Evolutionary conservation across 306 rosid species (phyloP), one percentile per base, ranked within the genome.

Genomic region (Cyclanthera cordifolia): DNA sequence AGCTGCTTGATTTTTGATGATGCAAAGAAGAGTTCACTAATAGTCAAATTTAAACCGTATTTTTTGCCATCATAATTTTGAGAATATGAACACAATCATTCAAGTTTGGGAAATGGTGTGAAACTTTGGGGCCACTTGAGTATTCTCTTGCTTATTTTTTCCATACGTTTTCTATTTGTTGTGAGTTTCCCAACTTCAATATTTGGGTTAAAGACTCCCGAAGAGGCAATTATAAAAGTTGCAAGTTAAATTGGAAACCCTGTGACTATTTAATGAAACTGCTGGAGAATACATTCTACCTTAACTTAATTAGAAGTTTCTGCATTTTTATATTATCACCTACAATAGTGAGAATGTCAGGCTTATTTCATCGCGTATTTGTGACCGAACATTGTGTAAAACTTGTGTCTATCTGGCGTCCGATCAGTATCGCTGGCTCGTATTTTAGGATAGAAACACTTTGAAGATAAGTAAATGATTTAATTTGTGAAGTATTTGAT

Each of bases 21-120:
- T 34, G 41, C 41, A 1, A 5, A 34, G 41, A 34, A 34, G 7
- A 34, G 41, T 34, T 34, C 8, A 34, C 5, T 34, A 34, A 9
- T 5, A 34, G 50, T 41, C 53, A 64, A 64, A 43, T 64, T 64
- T 23, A 64, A 43, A 17, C 14, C 41, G 37, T 64, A 64, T 64
- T 64, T 64, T 64, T 10, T 41, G 32, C 19, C 69, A 64, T 64
- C 32, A 64, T 64, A 64, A 47, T 64, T 43, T 64, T 16, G 30
- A 13, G 52, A 43, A 64, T 64, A 13, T 64, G 21, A 64, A 64
- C 37, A 20, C 53, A 20, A 64, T 64, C 21, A 21, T 64, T 64
- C 53, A 64, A 43, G 37, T 20, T 12, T 2, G 25, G 70, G 5
- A 41, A 20, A 64, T 43, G 53, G 53, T 14, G 37, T 41, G 70